Conservation (phyloP, 805 yeast genomes). For the Zygoascus ofunaensis region DNA sequence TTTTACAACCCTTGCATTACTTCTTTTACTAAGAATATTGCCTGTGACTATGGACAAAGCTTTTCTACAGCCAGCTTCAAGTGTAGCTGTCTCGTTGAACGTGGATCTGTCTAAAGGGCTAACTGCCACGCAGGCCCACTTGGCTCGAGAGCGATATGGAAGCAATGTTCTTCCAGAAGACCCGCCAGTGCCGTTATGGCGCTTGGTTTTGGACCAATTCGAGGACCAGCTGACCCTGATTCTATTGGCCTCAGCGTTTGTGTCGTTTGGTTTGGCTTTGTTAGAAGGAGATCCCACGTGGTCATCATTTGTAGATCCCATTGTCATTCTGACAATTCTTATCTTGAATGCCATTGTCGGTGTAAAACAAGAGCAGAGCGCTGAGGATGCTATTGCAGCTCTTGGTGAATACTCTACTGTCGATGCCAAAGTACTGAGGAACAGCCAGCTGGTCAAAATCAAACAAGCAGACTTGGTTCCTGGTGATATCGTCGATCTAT, state of each 20-base stretch:
- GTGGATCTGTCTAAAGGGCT: slow-evolving; percentile 19
- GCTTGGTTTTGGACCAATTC: slow-evolving; percentile 31
- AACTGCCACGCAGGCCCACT: slow-evolving; percentile 16
- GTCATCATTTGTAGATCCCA: slow-evolving; percentile 30
- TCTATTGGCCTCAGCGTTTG: slow-evolving; percentile 76
- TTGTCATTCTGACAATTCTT: slow-evolving; percentile 67
- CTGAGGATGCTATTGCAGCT: slow-evolving; percentile 89
- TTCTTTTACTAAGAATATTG: no score
- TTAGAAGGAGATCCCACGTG: slow-evolving; percentile 70
- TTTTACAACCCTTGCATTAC: no score
- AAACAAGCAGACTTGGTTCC: slow-evolving; percentile 80
- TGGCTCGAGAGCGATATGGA: slow-evolving; percentile 16
- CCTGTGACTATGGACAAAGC: slow-evolving; percentile 21
- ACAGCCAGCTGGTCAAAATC: slow-evolving; percentile 63
- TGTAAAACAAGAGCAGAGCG: slow-evolving; percentile 88
- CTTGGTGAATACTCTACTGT: slow-evolving; percentile 85
- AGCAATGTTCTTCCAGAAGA: slow-evolving; percentile 30
- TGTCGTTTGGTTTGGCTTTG: slow-evolving; percentile 84
- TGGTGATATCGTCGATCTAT: slow-evolving; percentile 56
- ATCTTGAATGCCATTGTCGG: slow-evolving; percentile 87
- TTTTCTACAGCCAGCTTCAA: slow-evolving; percentile 5
- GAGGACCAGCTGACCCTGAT: slow-evolving; percentile 84
- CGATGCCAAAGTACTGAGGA: slow-evolving; percentile 78
- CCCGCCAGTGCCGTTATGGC: slow-evolving; percentile 29
- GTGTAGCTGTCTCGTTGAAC: slow-evolving; percentile 11